Evolutionary conservation across 139 green algal genomes (phyloP), one percentile per base, ranked within the genome.

Genomic region (Trebouxia sp.): DNA sequence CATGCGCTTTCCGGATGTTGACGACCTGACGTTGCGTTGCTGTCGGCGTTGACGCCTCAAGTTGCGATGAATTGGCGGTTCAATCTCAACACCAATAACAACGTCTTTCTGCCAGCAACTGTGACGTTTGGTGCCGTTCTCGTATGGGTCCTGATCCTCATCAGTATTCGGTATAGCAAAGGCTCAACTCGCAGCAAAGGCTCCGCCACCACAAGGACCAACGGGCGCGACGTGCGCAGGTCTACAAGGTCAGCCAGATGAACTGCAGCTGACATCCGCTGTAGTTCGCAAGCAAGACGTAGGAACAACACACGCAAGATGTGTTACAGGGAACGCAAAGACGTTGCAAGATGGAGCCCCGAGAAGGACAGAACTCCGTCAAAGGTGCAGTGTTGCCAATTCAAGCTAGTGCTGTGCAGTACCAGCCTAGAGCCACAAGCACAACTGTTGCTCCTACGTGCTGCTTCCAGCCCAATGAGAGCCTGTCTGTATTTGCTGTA

Each of bases 31-130:
- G n/a, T n/a, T n/a, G 32, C 28, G 32, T 24, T 30, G 11, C 15
- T 43, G 5, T 32, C 11, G 17, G 11, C 8, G 24, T 7, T 72
- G 43, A 35, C 62, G 43, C 5, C 37, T 22, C 32, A 43, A 24
- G 14, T 30, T 45, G 35, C 5, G 15, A 72, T 45, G 35, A 3
- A 14, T 26, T 30, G n/a, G n/a, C 43, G 2, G 9, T 72, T 5
- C 14, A 32, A 72, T n/a, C 2, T 14, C 3, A 45, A 45, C 2
- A 72, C 62, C 6, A 26, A 35, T 15, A 72, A 72, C 62, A 72
- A 72, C 62, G 62, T 72, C 32, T 72, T 45, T 72, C 32, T 72
- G 62, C 62, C 62, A 72, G 62, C 62, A 72, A 17, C 62, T 1
- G 62, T 43, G 35, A 72, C 62, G 0, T 72, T 72, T 45, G 62